Evolutionary conservation across 495 filamentous ascomycete species (phyloP).

Genomic region (Annulohypoxylon maeteangense): DNA sequence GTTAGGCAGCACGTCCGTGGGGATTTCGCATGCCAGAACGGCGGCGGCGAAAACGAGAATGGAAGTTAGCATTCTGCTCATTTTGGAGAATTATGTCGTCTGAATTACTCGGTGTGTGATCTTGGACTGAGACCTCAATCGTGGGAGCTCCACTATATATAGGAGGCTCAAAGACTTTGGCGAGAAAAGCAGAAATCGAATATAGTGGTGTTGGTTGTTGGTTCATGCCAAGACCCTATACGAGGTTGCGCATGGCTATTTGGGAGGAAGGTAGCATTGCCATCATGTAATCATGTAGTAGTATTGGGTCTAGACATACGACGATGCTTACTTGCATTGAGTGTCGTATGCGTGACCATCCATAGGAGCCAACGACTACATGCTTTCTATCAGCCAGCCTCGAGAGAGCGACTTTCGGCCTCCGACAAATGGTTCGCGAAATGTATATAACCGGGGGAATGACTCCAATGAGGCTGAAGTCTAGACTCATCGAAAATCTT

Average conservation of each 20-base stretch:
- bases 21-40: constrained; percentile 55
- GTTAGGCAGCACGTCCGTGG: constrained; percentile 48
- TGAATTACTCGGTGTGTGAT: neutral
- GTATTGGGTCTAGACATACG: constrained; percentile 26
- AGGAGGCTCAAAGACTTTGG: neutral
- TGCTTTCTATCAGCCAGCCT: neutral
- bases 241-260: constrained; percentile 19
- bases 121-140: neutral
- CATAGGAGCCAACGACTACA: neutral
- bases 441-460: too few relatives aligned
- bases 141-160: neutral
- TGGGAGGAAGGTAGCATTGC: constrained; percentile 23
- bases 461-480: neutral
- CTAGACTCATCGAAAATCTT: neutral
- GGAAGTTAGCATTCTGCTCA: constrained; percentile 22
- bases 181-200: constrained; percentile 11
- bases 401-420: neutral
- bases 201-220: neutral
- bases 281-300: neutral
- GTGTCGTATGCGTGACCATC: constrained; percentile 1
- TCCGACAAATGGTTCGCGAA: too few relatives aligned
- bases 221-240: constrained; percentile 34
- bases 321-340: constrained; percentile 23
- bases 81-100: neutral
- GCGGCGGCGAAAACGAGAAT: constrained; percentile 42